Base-by-base conservation (phyloP, 352 stramenopile genomes). In the Phytopythium delawarense region DNA sequence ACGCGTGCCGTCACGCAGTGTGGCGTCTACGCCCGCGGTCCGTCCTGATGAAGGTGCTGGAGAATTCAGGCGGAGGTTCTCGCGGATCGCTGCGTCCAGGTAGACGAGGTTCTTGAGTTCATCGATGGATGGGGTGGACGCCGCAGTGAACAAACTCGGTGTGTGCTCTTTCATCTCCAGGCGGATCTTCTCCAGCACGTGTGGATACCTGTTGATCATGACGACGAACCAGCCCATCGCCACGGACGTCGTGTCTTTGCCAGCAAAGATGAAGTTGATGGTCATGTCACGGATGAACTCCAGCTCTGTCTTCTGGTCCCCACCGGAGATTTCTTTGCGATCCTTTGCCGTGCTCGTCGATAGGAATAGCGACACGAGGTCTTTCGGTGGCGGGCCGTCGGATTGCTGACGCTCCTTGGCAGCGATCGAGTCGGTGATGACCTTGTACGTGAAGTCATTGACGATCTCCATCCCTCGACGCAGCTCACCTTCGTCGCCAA, bases 211-310 rank as follows among this genome's bases (percentile, higher is more conserved):
- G 42, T 70, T 69, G 28, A 88, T 62, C 57, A 80, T 69, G 40
- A 81, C 74, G 37, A 87, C 7, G 71, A 91, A 76, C 81, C 81
- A 95, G 21, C 69, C 73, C 51, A 96, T 74, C 0, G 76, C 71
- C 46, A 66, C 64, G 5, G 78, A 69, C 18, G 79, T 88, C 18
- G 79, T 88, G 49, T 87, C 79, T 2, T 70, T 63, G 28, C 79
- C 79, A 30, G 75, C 78, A 11, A 86, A 69, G 34, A 88, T 69
- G 57, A 88, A 84, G 55, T 79, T 83, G 50, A 88, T 71, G 35
- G 85, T 60, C 32, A 88, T 75, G 63, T 88, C 74, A 40, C 75
- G 72, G 15, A 88, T 83, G 15, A 92, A 76, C 55, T 80, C 66
- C 1, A 61, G 61, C 30, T 69, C 63, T 0, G 62, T 71, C 30